Conservation (phyloP, 768 basidiomycete species). For the Mrakia blollopis region DNA sequence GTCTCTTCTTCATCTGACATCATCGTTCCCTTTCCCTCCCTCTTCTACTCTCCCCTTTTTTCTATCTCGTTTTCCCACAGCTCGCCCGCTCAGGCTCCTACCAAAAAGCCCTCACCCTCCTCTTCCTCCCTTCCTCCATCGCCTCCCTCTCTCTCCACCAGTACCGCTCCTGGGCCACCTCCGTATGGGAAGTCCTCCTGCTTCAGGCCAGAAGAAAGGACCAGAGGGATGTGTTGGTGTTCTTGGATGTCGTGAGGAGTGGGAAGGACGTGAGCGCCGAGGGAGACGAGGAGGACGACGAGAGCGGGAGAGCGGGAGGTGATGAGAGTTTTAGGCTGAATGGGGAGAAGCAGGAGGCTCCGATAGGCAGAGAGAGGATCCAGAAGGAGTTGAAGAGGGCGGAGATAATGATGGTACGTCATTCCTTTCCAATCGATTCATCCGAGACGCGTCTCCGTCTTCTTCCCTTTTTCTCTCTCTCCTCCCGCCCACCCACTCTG, state of each 20-base stretch:
- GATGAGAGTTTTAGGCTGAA: neutral
- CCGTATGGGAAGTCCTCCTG: slow-evolving; percentile 14
- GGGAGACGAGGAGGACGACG: neutral
- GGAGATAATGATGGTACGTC: slow-evolving; percentile 54
- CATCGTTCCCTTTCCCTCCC: neutral
- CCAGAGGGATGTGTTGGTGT: neutral
- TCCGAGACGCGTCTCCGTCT: neutral
- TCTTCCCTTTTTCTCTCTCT: neutral
- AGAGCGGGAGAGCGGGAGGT: neutral
- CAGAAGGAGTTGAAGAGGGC: neutral
- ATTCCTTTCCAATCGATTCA: neutral
- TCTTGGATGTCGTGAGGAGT: neutral
- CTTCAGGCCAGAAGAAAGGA: neutral
- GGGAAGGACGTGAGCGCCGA: neutral
- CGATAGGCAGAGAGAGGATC: neutral
- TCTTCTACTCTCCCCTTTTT: neutral
- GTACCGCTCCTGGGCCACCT: slow-evolving; percentile 14
- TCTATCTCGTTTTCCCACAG: neutral
- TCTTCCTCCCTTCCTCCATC: slow-evolving; percentile 10
- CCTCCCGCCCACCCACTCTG: neutral
- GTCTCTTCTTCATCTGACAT: no score
- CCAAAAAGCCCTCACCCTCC: slow-evolving; percentile 1
- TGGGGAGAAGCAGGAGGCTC: no score
- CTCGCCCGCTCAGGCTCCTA: neutral
- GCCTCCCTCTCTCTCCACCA: slow-evolving; percentile 15